Evolutionary conservation across 176 grass and related monocot genomes (phyloP), one percentile per base, ranked within the genome.

Genomic region (Pharus latifolius): DNA sequence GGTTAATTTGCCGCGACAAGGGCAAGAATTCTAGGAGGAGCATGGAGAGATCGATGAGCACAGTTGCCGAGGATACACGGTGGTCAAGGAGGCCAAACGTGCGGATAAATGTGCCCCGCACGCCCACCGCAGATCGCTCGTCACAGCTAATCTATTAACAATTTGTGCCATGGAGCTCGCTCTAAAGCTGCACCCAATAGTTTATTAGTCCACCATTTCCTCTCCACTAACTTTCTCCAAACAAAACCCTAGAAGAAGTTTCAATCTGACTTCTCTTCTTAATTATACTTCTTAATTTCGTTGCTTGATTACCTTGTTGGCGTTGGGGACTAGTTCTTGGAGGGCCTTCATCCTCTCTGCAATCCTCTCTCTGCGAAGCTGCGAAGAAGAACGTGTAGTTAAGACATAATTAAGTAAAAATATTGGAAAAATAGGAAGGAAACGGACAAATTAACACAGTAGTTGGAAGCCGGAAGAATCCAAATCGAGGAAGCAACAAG

Each of bases 321-420:
- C 84, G 75, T 93, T 98, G 17, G 89, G 84, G 16, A 91, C 94
- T 67, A 98, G 45, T 37, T 98, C 94, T 56, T 98, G 94, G 10
- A 98, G 81, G 13, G 94, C 89, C 71, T 88, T 98, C 94, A 98
- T 98, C 84, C 94, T 78, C 75, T 98, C 94, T 17, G 94, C 94
- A 56, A 98, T 98, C 86, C 90, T 90, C 78, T 98, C 94, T 35
- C 94, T 82, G 6, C 94, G 89, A 67, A 98, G 94, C 94, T 98
- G 89, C 72, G 7, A 75, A 65, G 42, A 49, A 70, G 40, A 31
- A 2, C 8, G 18, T 41, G 68, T 22, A 56, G 12, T 15, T 10
- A 18, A 22, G n/a, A n/a, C n/a, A n/a, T n/a, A n/a, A n/a, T n/a
- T n/a, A n/a, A n/a, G n/a, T n/a, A n/a, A n/a, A n/a, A n/a, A n/a